Base-by-base conservation (phyloP, 2,329 filamentous ascomycete genomes). In the Monosporascus sp. region DNA sequence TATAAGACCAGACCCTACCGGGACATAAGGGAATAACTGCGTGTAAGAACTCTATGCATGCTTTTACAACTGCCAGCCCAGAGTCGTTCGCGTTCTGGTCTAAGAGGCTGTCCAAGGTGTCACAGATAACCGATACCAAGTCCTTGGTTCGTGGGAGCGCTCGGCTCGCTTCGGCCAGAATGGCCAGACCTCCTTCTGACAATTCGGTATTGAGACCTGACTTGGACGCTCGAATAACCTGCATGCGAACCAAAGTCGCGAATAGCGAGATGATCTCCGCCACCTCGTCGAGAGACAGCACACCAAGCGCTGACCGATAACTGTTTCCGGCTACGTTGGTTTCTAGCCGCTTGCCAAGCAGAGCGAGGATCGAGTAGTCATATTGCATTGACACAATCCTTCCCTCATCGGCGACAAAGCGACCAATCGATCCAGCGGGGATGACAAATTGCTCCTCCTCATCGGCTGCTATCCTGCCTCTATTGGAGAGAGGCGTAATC, bases 1-100 rank as follows among this genome's bases (percentile, higher is more conserved):
- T 80, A 67, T 93, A 89, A 3, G 93, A 91, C 92, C 94, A 97
- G 6, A 96, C 85, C 55, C 92, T 81, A 53, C 88, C 88, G 0
- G 94, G 93, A 50, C 87, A 83, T n/a, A 81, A 88, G 62, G 80
- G 78, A 26, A 94, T 71, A 19, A 95, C 74, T 3, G 87, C 84
- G 60, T 88, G 81, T 38, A 96, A 74, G 63, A 97, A 97, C 51
- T 91, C 86, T 22, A 92, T 72, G 66, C 91, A 96, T 24, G 88
- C 84, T 11, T 77, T 75, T 52, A 86, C 69, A 48, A 92, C 79
- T 2, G 86, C 78, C 27, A 95, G 77, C 37, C 85, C 81, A 43
- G 86, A 72, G 11, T 84, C 81, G 41, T 85, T 84, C n/a, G 81
- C 68, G 19, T 82, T 80, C 44, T 82, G 81, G 43, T 87, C 82